Base-by-base conservation (phyloP, 345 rosid species). In the Excoecaria agallocha region DNA sequence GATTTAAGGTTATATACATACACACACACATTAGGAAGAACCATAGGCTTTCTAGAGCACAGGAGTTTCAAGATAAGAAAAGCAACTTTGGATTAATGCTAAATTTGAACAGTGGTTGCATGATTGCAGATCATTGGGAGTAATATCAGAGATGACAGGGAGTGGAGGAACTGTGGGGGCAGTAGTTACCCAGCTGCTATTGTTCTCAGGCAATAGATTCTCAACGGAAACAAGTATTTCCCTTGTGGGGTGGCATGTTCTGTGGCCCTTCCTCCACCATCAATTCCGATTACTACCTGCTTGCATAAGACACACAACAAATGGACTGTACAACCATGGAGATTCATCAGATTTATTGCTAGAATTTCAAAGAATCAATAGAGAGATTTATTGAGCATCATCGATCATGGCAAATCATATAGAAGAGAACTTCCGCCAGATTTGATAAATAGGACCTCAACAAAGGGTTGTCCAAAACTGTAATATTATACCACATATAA, bases 161-260 rank as follows among this genome's bases (percentile, higher is more conserved):
- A 87, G 92, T 12, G 97, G 98, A 15, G 98, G 98, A 2, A 89
- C 96, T 0, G 57, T 87, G 8, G 97, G 96, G 6, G 97, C 96
- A 11, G 96, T 90, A 19, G 86, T 82, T 71, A 93, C 90, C 5
- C 90, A 91, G 78, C 25, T 78, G 71, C 37, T 93, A 57, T 66
- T 93, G 70, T 90, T 90, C 81, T 87, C 96, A 0, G 96, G 98
- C 10, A 70, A 84, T 2, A 55, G 51, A 75, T 81, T 85, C 78
- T 73, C 84, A 5, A 88, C 52, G 71, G 87, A 88, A 75, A 86
- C 84, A 59, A 86, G 98, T 79, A 91, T 93, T 77, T 91, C 97
- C 25, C 85, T 93, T 90, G 98, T 83, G 81, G 85, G 94, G 93
- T 51, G 86, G 93, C 70, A 89, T 92, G 86, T 86, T 81, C 77